phyloP scores from a whole-genome alignment of 2,329 filamentous ascomycete genomes.

The Phialophora tarda region DNA sequence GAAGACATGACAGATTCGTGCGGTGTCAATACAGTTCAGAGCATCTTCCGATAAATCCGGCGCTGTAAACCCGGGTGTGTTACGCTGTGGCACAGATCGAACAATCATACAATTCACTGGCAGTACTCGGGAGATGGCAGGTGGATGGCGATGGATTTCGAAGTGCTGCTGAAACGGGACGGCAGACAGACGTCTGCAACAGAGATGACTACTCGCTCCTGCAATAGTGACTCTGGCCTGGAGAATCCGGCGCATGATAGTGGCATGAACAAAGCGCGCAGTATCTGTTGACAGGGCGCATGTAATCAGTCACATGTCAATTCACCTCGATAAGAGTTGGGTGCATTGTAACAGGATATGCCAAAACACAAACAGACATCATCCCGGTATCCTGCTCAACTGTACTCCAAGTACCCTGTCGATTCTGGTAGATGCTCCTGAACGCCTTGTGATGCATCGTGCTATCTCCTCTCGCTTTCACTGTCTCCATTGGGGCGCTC shows the following conservation, averaged over 20 bases:
- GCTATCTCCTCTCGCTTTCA: neutral
- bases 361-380: neutral
- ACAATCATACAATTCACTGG: too few relatives aligned
- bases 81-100: too few relatives aligned
- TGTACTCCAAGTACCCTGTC: neutral
- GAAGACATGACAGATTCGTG: neutral
- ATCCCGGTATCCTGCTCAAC: neutral
- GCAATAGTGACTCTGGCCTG: neutral
- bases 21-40: neutral
- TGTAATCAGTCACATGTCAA: neutral
- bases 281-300: neutral
- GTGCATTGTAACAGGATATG: neutral
- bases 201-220: neutral
- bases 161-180: neutral
- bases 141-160: neutral
- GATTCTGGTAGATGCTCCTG: neutral
- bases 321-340: neutral
- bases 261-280: neutral
- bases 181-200: neutral
- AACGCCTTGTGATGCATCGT: slow-evolving; percentile 2
- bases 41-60: neutral
- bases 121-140: neutral
- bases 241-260: neutral
- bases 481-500: neutral
- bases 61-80: neutral